Evolutionary conservation across 2,329 filamentous ascomycete species (phyloP).

Genomic region (Exophiala spinifera): DNA sequence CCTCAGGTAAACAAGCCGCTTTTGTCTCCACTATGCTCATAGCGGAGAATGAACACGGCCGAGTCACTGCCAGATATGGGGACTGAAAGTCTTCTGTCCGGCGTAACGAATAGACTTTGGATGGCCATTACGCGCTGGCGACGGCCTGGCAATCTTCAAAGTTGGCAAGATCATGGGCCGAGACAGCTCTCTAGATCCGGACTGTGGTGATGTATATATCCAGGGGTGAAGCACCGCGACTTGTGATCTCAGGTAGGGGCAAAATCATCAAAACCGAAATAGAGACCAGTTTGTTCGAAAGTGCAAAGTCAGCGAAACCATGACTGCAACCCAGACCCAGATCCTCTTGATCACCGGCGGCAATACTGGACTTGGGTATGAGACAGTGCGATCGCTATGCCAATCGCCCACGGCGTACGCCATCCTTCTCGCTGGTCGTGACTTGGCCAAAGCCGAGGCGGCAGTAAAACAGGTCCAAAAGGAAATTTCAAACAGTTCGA

Average conservation of each 20-base stretch:
- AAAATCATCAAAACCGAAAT: no score
- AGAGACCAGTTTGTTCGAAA: neutral
- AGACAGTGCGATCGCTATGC: slow-evolving; percentile 55
- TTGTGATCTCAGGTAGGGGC: neutral
- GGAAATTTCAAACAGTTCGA: slow-evolving; percentile 42
- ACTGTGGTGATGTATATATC: no score
- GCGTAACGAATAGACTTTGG: no score
- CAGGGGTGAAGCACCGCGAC: neutral
- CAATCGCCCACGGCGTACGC: slow-evolving; percentile 50
- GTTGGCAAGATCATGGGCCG: no score
- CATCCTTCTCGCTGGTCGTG: slow-evolving; percentile 56
- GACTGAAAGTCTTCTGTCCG: no score
- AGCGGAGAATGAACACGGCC: no score
- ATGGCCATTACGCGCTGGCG: no score
- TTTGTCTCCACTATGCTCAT: no score
- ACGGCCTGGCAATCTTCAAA: no score
- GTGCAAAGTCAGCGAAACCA: neutral
- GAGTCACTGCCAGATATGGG: no score
- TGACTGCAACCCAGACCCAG: slow-evolving; percentile 5
- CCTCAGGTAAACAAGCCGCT: no score
- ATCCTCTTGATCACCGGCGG: slow-evolving; percentile 60
- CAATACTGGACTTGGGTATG: slow-evolving; percentile 60
- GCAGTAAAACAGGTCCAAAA: slow-evolving; percentile 44
- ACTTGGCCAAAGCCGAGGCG: slow-evolving; percentile 48
- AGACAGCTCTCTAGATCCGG: no score